These are phyloP conservation scores for Coemansia sp. DNA, from an alignment of 192 early-diverging fungal genomes.

Conservation along the genomic window DNA sequence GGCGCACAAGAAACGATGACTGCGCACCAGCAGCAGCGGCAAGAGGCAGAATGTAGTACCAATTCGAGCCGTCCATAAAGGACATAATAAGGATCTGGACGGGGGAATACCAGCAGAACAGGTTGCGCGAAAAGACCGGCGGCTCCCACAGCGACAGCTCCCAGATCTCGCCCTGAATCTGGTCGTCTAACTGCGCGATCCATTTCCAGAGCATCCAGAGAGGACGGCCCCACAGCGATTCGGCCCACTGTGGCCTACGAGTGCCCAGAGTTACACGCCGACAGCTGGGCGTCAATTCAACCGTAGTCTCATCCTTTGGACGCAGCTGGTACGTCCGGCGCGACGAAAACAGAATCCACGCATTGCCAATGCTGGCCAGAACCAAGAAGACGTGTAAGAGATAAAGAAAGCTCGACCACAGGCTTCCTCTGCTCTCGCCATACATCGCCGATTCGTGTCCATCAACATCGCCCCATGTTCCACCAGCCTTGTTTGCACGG, in stretches of 20 bases:
- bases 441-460: background rate
- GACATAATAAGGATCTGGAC: constrained; percentile 60
- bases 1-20: constrained; percentile 43
- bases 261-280: constrained; percentile 36
- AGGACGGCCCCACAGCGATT: constrained; percentile 25
- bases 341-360: constrained; percentile 31
- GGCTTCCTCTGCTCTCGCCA: background rate
- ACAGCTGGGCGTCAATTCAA: constrained; percentile 28
- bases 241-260: constrained; percentile 41
- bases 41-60: constrained; percentile 59
- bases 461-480: constrained; percentile 13
- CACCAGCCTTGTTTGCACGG: constrained; percentile 6
- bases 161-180: constrained; percentile 48
- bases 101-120: constrained; percentile 65
- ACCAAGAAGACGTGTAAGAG: constrained; percentile 30
- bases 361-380: constrained; percentile 36
- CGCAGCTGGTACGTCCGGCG: constrained; percentile 46
- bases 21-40: constrained; percentile 56
- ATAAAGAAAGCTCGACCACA: constrained; percentile 24
- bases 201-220: constrained; percentile 40
- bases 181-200: constrained; percentile 33
- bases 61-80: constrained; percentile 57
- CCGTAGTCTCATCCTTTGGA: constrained; percentile 20
- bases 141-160: constrained; percentile 57
- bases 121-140: constrained; percentile 44